Base-by-base conservation (phyloP, 352 stramenopile genomes). In the Globisporangium nagaii region DNA sequence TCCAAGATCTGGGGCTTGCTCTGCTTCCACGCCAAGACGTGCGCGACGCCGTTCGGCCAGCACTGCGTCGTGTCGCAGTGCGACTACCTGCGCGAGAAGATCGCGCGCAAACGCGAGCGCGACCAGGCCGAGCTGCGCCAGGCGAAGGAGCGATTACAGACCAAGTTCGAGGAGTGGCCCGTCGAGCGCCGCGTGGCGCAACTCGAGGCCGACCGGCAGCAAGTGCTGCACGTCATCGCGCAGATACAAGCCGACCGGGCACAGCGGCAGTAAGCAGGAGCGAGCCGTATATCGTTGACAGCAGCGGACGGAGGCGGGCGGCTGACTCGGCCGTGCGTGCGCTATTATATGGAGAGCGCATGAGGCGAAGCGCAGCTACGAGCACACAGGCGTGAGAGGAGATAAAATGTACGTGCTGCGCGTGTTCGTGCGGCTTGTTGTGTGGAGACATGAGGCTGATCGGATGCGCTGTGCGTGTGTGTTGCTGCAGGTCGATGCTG, bases 21-120 rank as follows among this genome's bases (percentile, higher is more conserved):
- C n/a, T 95, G 82, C 50, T 95, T 79, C 64, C 84, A 95, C 58
- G 84, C 84, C 20, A 91, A 91, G 67, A 79, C 68, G 47, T 93
- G 82, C 47, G 27, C 40, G 20, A 84, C 73, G 54, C 75, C 78
- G 3, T 56, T 71, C 11, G 74, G 68, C 2, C 48, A 73, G 41
- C 82, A 71, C 47, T 95, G 84, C 50, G 75, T 84, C 0, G 84
- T 95, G 20, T 88, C 84, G 42, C 84, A 93, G 58, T 95, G 84
- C 59, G 79, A 95, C 57, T 95, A 95, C 54, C 42, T 95, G 41
- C 73, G 84, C 6, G 82, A 86, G 37, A 95, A 95, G 63, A 93
- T 95, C 46, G 77, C 77, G 11, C 80, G 72, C 42, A 94, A 92
- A 62, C 55, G 65, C 0, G 71, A 90, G 63, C 70, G 65, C 47